Percentiles rank a stretch among this genome's conserved stretches.
Evolutionary conservation across 257 asterid genomes (phyloP).

Genomic region (Craterostigma plantagineum): DNA sequence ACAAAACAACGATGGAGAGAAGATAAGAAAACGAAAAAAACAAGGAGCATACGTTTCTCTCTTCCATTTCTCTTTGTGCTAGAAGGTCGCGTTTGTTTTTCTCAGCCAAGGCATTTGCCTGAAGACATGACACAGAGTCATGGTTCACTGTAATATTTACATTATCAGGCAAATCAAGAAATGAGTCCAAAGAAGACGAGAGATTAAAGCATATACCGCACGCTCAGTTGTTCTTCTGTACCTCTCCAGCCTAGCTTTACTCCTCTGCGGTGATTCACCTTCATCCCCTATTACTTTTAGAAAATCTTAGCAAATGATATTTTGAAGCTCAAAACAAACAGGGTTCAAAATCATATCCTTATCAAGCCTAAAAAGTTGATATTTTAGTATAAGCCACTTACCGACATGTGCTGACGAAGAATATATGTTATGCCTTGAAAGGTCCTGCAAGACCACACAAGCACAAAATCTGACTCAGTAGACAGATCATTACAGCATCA

Average conservation of each 20-base stretch:
- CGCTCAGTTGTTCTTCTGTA: constrained; percentile 86
- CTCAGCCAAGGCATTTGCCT: constrained; percentile 95
- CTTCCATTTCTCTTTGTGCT: constrained; percentile 76
- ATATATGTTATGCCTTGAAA: constrained; percentile 26
- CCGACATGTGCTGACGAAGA: constrained; percentile 42
- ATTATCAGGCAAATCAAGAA: constrained; percentile 3
- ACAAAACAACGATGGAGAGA: too few species aligned
- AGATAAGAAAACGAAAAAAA: constrained; percentile 11
- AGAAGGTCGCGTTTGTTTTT: constrained; percentile 85
- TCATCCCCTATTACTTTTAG: constrained; percentile 43
- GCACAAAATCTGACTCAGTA: background rate
- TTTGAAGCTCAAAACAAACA: too few species aligned
- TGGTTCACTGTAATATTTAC: constrained; percentile 6
- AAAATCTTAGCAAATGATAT: too few species aligned
- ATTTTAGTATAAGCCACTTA: too few species aligned
- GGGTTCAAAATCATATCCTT: constrained; percentile 5
- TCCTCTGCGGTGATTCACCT: constrained; percentile 76
- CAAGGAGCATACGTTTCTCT: constrained; percentile 46
- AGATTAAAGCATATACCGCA: constrained; percentile 44
- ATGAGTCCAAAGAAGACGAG: too few species aligned
- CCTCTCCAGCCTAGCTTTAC: constrained; percentile 88
- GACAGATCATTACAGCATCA: constrained; percentile 2
- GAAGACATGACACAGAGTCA: constrained; percentile 16
- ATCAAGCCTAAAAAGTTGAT: too few species aligned
- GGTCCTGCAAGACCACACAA: constrained; percentile 16